phyloP scores from a whole-genome alignment of 176 grass and related monocot genomes.

The Poa pratensis region DNA sequence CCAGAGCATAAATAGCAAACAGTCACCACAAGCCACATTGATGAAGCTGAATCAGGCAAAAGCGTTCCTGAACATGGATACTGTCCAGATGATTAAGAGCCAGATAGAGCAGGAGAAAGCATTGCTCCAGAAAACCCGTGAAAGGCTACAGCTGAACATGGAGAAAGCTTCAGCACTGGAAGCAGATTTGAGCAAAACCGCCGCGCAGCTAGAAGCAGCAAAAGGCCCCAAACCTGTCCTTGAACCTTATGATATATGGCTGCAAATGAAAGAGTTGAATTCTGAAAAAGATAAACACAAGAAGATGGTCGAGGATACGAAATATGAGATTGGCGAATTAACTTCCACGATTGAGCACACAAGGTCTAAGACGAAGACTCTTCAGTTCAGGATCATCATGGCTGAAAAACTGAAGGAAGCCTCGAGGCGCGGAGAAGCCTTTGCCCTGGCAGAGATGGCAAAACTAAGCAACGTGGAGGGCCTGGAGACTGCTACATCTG shows the following conservation, averaged over 20 bases:
- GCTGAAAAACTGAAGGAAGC: constrained; percentile 84
- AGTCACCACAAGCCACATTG: constrained; percentile 62
- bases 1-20: constrained; percentile 45
- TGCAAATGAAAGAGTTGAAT: constrained; percentile 63
- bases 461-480: constrained; percentile 35
- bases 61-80: constrained; percentile 69
- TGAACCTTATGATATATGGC: constrained; percentile 64
- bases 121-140: constrained; percentile 71
- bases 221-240: constrained; percentile 47
- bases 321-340: constrained; percentile 57
- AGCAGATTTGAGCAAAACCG: constrained; percentile 58
- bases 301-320: constrained; percentile 57
- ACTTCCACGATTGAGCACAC: constrained; percentile 74
- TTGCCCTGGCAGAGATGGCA: constrained; percentile 60
- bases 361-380: constrained; percentile 71
- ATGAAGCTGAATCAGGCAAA: constrained; percentile 92
- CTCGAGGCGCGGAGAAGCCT: constrained; percentile 57
- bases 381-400: constrained; percentile 75
- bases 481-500: background rate
- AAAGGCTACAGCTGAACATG: constrained; percentile 60
- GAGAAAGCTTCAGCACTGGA: constrained; percentile 54
- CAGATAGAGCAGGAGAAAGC: constrained; percentile 75
- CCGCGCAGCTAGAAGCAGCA: constrained; percentile 44
- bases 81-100: constrained; percentile 57
- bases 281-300: constrained; percentile 64